Evolutionary conservation across 345 rosid genomes (phyloP).

Genomic region (Heritiera fomes): DNA sequence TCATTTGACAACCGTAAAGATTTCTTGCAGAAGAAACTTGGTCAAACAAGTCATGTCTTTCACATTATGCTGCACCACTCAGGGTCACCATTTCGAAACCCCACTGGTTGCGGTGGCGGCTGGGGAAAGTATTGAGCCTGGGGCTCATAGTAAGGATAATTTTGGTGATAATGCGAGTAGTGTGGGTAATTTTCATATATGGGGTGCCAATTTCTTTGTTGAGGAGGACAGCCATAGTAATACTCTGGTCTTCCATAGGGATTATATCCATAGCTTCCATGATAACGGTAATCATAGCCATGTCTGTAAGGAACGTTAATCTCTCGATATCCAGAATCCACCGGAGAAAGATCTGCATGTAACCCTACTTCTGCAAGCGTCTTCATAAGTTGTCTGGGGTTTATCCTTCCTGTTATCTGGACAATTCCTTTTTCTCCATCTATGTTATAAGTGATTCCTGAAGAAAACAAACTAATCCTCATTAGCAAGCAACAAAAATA

Average conservation of each 20-base stretch:
- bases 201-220: slow-evolving; percentile 1
- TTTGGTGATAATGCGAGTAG: background rate
- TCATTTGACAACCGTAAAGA: too few relatives aligned
- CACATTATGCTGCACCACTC: slow-evolving; percentile 23
- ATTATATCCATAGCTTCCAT: background rate
- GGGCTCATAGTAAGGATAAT: background rate
- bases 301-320: background rate
- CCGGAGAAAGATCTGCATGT: background rate
- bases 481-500: background rate
- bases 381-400: slow-evolving; percentile 14
- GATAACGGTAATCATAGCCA: background rate
- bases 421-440: slow-evolving; percentile 6
- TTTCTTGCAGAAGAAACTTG: too few relatives aligned
- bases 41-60: too few relatives aligned
- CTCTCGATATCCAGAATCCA: background rate
- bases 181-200: slow-evolving; percentile 12
- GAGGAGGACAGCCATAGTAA: background rate
- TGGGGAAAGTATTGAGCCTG: slow-evolving; percentile 3
- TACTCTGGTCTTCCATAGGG: background rate
- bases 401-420: slow-evolving; percentile 13
- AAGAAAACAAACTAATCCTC: background rate
- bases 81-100: slow-evolving; percentile 14
- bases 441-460: slow-evolving; percentile 2
- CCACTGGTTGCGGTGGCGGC: background rate
- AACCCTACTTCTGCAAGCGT: slow-evolving; percentile 7